Conservation (phyloP, 2,329 filamentous ascomycete genomes). For the Aspergillus flavus region DNA sequence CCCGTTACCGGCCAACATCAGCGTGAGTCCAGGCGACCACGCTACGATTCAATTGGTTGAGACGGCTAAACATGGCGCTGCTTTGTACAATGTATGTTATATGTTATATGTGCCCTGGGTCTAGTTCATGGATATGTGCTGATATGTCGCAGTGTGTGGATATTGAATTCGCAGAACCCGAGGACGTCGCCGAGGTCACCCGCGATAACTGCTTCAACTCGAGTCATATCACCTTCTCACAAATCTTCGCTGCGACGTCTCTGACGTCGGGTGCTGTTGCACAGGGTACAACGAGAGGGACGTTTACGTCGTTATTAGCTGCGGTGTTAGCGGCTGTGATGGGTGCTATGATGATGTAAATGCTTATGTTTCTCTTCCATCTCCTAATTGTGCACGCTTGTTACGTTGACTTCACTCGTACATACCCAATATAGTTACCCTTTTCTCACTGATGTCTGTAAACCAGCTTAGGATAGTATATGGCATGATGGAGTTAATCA, state of each 20-base stretch:
- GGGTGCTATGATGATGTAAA: slow-evolving; percentile 21
- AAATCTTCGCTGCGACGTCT: slow-evolving; percentile 61
- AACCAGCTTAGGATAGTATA: neutral
- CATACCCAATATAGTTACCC: slow-evolving; percentile 23
- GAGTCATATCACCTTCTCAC: slow-evolving; percentile 72
- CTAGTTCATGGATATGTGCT: neutral
- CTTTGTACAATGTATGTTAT: slow-evolving; percentile 74
- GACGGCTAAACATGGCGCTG: slow-evolving; percentile 77
- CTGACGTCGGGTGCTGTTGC: slow-evolving; percentile 28
- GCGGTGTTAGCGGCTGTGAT: slow-evolving; percentile 28
- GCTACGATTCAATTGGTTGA: slow-evolving; percentile 90
- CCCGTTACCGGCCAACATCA: slow-evolving; percentile 72
- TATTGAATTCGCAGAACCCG: slow-evolving; percentile 82
- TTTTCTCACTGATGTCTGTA: neutral
- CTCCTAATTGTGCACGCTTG: neutral
- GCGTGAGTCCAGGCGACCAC: slow-evolving; percentile 77
- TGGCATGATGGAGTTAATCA: neutral
- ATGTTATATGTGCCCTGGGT: neutral
- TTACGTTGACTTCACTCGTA: slow-evolving; percentile 8
- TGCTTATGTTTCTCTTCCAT: neutral
- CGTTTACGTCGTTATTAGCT: slow-evolving; percentile 28
- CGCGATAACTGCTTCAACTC: slow-evolving; percentile 87
- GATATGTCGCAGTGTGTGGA: slow-evolving; percentile 73
- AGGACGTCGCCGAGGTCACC: slow-evolving; percentile 76
- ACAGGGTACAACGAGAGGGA: slow-evolving; percentile 17